Conservation (phyloP, 306 rosid species). For the Fagus crenata region DNA sequence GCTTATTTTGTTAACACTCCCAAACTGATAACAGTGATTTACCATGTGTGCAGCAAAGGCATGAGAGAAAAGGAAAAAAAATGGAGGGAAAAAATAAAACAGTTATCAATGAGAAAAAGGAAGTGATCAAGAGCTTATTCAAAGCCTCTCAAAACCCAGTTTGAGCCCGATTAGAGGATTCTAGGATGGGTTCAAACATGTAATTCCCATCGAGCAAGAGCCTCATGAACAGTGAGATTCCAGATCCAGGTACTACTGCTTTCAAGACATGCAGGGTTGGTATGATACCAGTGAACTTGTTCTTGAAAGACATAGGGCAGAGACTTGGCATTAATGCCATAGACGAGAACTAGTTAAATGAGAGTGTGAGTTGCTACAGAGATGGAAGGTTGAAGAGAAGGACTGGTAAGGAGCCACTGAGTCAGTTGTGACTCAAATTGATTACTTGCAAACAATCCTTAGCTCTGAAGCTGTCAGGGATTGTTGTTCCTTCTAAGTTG, state of each 20-base stretch:
- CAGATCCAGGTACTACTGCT: conserved; percentile 41
- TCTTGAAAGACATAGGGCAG: conserved; percentile 60
- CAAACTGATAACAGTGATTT: too few relatives aligned
- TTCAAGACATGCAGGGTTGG: conserved; percentile 40
- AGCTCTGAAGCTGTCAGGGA: conserved; percentile 30
- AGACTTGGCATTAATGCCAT: conserved; percentile 61
- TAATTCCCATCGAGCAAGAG: conserved; percentile 66
- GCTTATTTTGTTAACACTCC: too few relatives aligned
- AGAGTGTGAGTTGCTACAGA: conserved; percentile 59
- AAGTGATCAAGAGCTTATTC: conserved; percentile 53
- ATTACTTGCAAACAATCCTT: conserved; percentile 50
- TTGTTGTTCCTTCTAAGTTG: conserved; percentile 46
- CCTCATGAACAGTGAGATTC: conserved; percentile 53
- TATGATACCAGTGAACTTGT: conserved; percentile 61
- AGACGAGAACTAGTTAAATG: conserved; percentile 59
- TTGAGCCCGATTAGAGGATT: conserved; percentile 39
- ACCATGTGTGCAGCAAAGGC: too few relatives aligned
- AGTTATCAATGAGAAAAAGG: conserved; percentile 44
- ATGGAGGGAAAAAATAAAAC: too few relatives aligned
- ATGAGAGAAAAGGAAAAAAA: too few relatives aligned
- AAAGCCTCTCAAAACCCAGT: conserved; percentile 56
- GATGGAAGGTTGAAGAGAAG: conserved; percentile 58
- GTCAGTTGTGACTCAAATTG: conserved; percentile 61
- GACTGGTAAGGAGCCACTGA: conserved; percentile 47
- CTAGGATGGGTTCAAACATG: conserved; percentile 61